These are phyloP conservation scores for Pilaira anomala DNA, from an alignment of 192 early-diverging fungal species.

Conservation along the genomic window DNA sequence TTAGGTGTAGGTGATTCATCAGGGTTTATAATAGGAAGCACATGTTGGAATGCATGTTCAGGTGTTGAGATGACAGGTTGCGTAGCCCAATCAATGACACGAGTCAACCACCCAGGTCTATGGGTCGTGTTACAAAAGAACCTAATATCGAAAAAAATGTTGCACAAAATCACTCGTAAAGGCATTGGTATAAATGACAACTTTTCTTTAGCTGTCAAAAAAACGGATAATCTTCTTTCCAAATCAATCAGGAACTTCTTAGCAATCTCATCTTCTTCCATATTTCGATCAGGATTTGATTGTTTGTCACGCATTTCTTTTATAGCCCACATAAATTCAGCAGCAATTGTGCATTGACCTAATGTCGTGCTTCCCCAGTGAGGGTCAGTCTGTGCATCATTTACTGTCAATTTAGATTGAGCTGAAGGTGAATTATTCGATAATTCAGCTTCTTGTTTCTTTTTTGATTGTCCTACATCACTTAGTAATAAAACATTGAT, in stretches of 20 bases:
- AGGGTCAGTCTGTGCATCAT: background rate
- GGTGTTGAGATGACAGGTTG: constrained; percentile 27
- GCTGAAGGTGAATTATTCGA: background rate
- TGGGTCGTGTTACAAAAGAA: constrained; percentile 56
- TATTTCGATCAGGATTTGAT: constrained; percentile 33
- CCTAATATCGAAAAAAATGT: constrained; percentile 52
- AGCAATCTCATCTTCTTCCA: constrained; percentile 44
- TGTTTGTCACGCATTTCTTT: constrained; percentile 35
- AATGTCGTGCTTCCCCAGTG: constrained; percentile 52
- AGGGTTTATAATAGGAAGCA: background rate
- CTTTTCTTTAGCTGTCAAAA: constrained; percentile 48
- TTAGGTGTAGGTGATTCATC: background rate
- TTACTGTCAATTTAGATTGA: background rate
- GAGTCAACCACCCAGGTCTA: constrained; percentile 50
- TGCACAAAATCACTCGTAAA: constrained; percentile 45
- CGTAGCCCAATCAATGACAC: constrained; percentile 48
- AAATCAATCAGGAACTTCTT: constrained; percentile 59
- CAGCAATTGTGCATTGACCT: constrained; percentile 49
- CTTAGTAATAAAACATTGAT: constrained; percentile 52
- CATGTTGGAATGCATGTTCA: background rate
- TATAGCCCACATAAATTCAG: constrained; percentile 51
- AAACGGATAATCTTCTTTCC: constrained; percentile 48
- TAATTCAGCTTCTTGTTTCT: constrained; percentile 18
- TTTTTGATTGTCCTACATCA: constrained; percentile 41
- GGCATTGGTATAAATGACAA: constrained; percentile 44